phyloP scores from a whole-genome alignment of 805 yeast species.

The Candida peoriensis region DNA sequence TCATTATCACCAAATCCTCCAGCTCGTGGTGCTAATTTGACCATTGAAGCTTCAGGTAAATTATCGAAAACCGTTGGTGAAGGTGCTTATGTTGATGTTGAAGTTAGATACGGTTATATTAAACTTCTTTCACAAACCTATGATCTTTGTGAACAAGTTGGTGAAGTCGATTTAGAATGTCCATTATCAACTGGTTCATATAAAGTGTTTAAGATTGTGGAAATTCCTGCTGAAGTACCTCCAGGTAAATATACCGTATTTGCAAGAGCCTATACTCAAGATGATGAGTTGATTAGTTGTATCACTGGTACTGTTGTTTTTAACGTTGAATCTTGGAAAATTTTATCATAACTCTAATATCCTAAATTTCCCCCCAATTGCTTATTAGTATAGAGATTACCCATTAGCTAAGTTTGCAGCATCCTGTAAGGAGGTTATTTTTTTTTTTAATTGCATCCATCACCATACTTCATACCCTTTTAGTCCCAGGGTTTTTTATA shows the following conservation, averaged over 20 bases:
- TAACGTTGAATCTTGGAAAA: conserved; percentile 28
- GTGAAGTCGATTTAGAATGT: conserved; percentile 79
- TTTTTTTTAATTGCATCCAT: no score
- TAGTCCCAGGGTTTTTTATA: no score
- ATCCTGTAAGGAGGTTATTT: no score
- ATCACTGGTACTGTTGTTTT: conserved; percentile 63
- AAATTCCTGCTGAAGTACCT: conserved; percentile 87
- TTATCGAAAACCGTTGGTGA: conserved; percentile 54
- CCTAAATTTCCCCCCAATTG: no score
- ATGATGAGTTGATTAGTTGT: conserved; percentile 81
- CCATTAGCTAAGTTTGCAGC: no score
- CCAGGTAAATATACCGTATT: conserved; percentile 86
- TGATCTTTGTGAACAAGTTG: conserved; percentile 85
- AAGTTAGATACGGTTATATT: conserved; percentile 89
- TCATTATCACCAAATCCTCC: conserved; percentile 85
- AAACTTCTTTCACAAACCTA: conserved; percentile 83
- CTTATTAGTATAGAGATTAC: no score
- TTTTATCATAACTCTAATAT: conserved; percentile 12
- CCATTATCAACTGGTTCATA: conserved; percentile 74
- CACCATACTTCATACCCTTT: no score
- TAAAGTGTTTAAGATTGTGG: conserved; percentile 63
- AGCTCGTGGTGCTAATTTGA: conserved; percentile 72
- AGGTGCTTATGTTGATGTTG: conserved; percentile 93
- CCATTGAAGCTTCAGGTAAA: conserved; percentile 70
- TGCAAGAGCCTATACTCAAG: conserved; percentile 86